Evolutionary conservation across 1,139 yeast genomes (phyloP).

Genomic region (Saccharomyces pastorianus): DNA sequence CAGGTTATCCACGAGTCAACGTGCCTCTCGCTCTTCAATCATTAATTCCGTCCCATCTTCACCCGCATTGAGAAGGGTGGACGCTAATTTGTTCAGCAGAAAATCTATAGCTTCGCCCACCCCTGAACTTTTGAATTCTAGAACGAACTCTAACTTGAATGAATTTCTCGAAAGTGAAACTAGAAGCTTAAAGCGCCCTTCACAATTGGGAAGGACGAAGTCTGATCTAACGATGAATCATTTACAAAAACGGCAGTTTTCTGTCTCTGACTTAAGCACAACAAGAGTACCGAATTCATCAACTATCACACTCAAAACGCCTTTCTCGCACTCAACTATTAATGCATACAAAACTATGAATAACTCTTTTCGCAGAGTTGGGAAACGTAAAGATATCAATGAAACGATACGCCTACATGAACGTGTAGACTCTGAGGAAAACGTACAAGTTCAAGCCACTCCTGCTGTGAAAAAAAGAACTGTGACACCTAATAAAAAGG

Average conservation of each 20-base stretch:
- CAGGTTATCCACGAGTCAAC: neutral
- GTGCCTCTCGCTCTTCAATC: neutral
- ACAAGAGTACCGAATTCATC: constrained; percentile 1
- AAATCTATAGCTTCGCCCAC: neutral
- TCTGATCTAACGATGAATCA: constrained; percentile 27
- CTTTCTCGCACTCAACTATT: neutral
- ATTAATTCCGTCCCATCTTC: neutral
- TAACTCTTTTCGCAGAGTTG: constrained; percentile 26
- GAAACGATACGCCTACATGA: neutral
- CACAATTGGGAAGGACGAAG: constrained; percentile 21
- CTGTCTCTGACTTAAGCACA: constrained; percentile 21
- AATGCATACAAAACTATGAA: constrained; percentile 3
- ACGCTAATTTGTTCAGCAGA: constrained; percentile 1
- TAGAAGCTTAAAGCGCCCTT: constrained; percentile 11
- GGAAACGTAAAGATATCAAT: constrained; percentile 16
- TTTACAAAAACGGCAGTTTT: constrained; percentile 27
- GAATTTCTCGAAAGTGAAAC: constrained; percentile 22
- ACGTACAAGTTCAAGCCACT: constrained; percentile 28
- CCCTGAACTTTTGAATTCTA: constrained; percentile 11
- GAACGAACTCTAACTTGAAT: constrained; percentile 23
- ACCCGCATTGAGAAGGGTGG: neutral
- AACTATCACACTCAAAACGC: neutral
- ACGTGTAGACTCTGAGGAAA: neutral
- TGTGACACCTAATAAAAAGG: constrained; percentile 6
- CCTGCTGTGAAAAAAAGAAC: constrained; percentile 16